These are phyloP conservation scores for Ricinus communis DNA, from an alignment of 345 rosid genomes.

Conservation along the genomic window DNA sequence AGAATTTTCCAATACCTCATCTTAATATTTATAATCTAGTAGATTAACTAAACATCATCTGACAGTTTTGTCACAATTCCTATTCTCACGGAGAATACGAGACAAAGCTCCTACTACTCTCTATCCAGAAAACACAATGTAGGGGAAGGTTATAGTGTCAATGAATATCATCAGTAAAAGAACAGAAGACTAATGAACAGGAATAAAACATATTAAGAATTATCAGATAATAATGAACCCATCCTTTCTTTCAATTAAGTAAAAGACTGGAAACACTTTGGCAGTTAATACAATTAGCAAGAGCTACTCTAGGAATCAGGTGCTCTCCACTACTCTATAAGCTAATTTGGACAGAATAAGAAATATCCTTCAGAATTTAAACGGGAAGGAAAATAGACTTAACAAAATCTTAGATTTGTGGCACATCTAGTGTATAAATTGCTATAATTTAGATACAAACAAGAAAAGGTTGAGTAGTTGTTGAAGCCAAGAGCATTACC, in stretches of 20 bases:
- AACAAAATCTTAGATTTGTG: neutral
- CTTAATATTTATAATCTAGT: too few species aligned
- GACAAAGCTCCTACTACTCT: neutral
- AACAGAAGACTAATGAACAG: neutral
- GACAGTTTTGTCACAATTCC: too few species aligned
- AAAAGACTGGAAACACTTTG: neutral
- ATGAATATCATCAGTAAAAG: neutral
- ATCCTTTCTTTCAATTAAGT: neutral
- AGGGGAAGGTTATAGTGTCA: neutral
- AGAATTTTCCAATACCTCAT: too few species aligned
- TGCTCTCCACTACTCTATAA: neutral
- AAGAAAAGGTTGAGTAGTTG: neutral
- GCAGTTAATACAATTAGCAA: neutral
- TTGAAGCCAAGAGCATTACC: slow-evolving; percentile 46
- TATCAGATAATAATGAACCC: too few species aligned
- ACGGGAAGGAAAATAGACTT: neutral
- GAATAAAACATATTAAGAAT: neutral
- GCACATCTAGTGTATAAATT: neutral
- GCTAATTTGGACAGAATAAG: neutral
- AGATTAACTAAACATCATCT: too few species aligned
- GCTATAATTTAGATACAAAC: neutral
- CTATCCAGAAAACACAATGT: too few species aligned
- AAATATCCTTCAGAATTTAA: neutral
- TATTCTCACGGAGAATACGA: neutral
- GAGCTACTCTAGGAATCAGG: neutral